Conservation (phyloP, 2,329 filamentous ascomycete species). For the Calycina herbarum region DNA sequence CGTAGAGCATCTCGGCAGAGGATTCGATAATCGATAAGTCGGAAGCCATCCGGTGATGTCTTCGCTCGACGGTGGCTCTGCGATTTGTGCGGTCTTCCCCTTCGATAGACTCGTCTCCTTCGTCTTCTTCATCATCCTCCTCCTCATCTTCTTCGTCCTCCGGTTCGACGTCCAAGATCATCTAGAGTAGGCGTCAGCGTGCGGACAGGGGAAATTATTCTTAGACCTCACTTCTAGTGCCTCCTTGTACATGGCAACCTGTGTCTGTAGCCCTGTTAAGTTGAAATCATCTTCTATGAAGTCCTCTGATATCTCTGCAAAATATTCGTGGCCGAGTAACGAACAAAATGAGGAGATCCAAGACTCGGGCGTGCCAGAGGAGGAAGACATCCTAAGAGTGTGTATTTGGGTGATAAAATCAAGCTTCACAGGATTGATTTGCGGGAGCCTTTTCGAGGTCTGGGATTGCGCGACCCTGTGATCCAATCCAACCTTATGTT, state of each 20-base stretch:
- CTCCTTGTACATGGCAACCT: slow-evolving; percentile 99
- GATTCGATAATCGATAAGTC: slow-evolving; percentile 95
- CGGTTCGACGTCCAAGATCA: slow-evolving; percentile 98
- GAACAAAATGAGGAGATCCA: slow-evolving; percentile 99
- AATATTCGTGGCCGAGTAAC: slow-evolving; percentile 95
- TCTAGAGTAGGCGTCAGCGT: slow-evolving; percentile 46
- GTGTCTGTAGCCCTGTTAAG: slow-evolving; percentile 88
- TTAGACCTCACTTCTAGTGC: slow-evolving; percentile 69
- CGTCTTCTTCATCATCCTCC: slow-evolving; percentile 66
- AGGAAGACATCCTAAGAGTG: slow-evolving; percentile 35
- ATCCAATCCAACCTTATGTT: background rate
- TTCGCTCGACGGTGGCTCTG: slow-evolving; percentile 59
- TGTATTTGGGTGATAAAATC: slow-evolving; percentile 9
- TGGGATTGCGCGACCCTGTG: background rate
- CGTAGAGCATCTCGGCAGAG: slow-evolving; percentile 97
- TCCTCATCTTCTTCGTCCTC: slow-evolving; percentile 90
- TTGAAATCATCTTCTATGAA: slow-evolving; percentile 99
- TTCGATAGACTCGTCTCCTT: slow-evolving; percentile 67
- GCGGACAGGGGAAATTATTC: background rate
- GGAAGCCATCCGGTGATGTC: slow-evolving; percentile 82
- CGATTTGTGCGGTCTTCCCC: slow-evolving; percentile 54
- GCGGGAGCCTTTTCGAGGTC: slow-evolving; percentile 7
- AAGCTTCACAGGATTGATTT: slow-evolving; percentile 6
- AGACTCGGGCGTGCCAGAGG: slow-evolving; percentile 60
- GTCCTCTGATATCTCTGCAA: slow-evolving; percentile 97